Base-by-base conservation (phyloP, 768 basidiomycete species). In the Lentinula sp. region DNA sequence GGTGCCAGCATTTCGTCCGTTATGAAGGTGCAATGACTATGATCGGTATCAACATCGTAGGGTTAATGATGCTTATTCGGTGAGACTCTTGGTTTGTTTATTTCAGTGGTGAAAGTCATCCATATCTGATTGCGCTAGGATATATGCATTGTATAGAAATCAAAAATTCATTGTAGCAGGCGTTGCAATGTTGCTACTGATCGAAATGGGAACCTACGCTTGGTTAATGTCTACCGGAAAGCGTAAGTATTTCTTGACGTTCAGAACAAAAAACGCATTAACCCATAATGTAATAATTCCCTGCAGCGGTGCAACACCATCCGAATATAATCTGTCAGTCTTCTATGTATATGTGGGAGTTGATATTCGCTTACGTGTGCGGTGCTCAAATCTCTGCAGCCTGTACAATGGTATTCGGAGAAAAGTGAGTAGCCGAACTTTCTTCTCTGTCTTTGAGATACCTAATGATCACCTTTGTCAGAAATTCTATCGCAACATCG, bases 361-460 rank as follows among this genome's bases (percentile, higher is more conserved):
- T 8, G 18, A 43, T 46, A 7, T 13, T 6, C 16, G 16, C 5
- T 32, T 20, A 4, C 23, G 20, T 20, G 2, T 28, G 28, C 28
- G 28, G 28, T 2, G 28, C 28, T 28, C 12, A 42, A 10, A 13
- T 46, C 2, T 9, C 33, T 32, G 18, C 28, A 57, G 56, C 56
- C 4, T 57, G 56, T 48, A 57, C 56, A 10, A 57, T 57, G 56
- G 46, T 57, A 57, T 57, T 43, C 18, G 53, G 35, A 57, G 42
- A 48, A 57, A 23, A 18, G 56, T 57, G 12, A 45, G 55, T 5
- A 16, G 28, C 28, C 28, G 28, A 28, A 43, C 7, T 9, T 49
- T 8, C 7, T 9, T 49, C 48, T 18, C 48, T 49, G 18, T 18
- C 28, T 16, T 39, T 8, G 37, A 39, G 6, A 39, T 39, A 13